Percentiles rank a stretch among this genome's conserved stretches.
phyloP scores from a whole-genome alignment of 768 basidiomycete species.

The Phylloporus arenicola region DNA sequence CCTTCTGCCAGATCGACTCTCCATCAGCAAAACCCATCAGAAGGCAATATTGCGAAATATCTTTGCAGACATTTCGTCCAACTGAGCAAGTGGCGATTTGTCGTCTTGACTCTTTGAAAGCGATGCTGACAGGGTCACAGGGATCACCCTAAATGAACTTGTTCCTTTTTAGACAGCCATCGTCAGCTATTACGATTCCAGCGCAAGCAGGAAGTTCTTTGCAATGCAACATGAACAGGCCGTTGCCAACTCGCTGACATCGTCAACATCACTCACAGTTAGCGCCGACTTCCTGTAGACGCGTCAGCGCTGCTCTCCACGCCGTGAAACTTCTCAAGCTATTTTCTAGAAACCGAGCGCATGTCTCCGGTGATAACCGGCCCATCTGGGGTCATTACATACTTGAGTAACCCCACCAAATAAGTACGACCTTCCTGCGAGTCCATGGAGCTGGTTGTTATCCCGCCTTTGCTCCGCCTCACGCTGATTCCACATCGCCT shows the following conservation, averaged over 20 bases:
- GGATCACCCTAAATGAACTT: background rate
- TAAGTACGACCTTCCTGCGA: background rate
- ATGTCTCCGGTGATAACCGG: background rate
- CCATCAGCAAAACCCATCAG: too few species aligned
- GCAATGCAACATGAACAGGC: background rate
- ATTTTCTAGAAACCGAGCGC: background rate
- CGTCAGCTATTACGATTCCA: too few species aligned
- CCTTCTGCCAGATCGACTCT: too few species aligned
- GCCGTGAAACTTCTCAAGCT: background rate
- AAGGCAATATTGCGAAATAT: background rate
- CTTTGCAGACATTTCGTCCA: background rate
- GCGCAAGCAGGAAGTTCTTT: background rate
- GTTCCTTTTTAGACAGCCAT: background rate
- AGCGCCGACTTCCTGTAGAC: background rate
- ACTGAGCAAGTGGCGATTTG: background rate
- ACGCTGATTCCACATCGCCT: background rate
- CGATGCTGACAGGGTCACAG: background rate
- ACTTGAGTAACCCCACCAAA: background rate
- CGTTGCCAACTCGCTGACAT: background rate
- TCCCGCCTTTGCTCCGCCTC: background rate
- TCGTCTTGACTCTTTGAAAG: background rate
- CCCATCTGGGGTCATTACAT: background rate
- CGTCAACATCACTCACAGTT: background rate
- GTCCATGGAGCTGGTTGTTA: background rate
- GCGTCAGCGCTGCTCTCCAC: background rate